phyloP scores from a whole-genome alignment of 805 yeast genomes.

The Wickerhamiella sorbophila region DNA sequence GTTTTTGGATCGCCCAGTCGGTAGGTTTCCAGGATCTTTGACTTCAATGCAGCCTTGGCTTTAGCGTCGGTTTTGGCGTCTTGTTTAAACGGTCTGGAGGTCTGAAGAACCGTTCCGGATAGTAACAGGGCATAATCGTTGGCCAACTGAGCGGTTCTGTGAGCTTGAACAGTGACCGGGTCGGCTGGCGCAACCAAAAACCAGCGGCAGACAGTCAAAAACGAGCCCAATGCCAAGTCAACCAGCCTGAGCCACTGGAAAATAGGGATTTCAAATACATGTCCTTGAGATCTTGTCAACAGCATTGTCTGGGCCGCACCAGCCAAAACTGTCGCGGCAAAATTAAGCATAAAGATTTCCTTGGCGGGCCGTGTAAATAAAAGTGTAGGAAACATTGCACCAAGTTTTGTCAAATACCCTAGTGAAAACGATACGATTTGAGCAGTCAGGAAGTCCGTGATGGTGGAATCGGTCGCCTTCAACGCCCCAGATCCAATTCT shows the following conservation, averaged over 20 bases:
- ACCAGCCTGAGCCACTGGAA: background rate
- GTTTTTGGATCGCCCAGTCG: background rate
- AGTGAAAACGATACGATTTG: background rate
- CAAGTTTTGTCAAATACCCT: background rate
- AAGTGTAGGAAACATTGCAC: background rate
- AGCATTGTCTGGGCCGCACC: background rate
- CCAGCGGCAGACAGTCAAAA: background rate
- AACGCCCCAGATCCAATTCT: conserved; percentile 40
- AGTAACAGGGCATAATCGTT: background rate
- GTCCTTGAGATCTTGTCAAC: background rate
- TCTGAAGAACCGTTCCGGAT: background rate
- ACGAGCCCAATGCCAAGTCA: background rate
- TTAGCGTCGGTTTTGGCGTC: background rate
- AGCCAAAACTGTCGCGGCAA: background rate
- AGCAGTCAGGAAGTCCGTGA: background rate
- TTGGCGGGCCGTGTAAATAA: too few species aligned
- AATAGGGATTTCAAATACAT: background rate
- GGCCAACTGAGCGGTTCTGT: background rate
- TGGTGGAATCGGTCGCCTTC: too few species aligned
- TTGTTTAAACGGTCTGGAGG: background rate
- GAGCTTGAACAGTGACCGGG: background rate
- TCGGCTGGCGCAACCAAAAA: background rate
- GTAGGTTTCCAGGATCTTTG: background rate
- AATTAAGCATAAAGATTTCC: background rate
- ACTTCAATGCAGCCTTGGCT: background rate